phyloP scores from a whole-genome alignment of 306 rosid genomes.

The Luffa acutangula region DNA sequence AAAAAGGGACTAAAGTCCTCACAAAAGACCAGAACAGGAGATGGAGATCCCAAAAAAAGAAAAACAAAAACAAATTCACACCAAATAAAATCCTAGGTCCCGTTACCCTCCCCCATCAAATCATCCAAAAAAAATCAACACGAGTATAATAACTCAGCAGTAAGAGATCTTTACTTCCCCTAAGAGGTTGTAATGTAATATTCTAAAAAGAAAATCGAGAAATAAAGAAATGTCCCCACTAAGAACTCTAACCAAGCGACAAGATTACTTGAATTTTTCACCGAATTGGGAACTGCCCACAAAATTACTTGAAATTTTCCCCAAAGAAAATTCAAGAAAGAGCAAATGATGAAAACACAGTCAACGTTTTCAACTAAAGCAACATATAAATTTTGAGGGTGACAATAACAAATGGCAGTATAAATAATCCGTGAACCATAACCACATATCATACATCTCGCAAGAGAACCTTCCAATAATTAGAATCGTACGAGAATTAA shows the following conservation, averaged over 20 bases:
- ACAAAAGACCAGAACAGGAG: background rate
- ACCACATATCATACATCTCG: background rate
- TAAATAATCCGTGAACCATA: background rate
- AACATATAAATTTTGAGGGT: background rate
- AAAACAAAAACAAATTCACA: background rate
- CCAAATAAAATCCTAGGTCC: background rate
- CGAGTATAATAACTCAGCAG: too few species aligned
- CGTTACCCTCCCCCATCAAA: background rate
- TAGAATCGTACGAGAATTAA: background rate
- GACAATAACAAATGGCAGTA: background rate
- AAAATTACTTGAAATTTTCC: background rate
- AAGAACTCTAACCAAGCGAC: background rate
- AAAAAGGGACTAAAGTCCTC: background rate
- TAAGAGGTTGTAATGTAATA: background rate
- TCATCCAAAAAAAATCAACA: too few species aligned
- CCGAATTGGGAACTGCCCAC: background rate
- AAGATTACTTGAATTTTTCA: background rate
- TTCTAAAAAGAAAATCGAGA: too few species aligned
- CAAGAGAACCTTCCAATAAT: background rate
- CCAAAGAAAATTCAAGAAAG: background rate
- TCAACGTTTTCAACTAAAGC: background rate
- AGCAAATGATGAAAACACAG: background rate
- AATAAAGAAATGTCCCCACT: background rate
- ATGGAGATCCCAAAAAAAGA: background rate
- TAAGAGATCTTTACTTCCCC: too few species aligned